Base-by-base conservation (phyloP, 371 early-diverging fungal species). In the Mortierella sp. region DNA sequence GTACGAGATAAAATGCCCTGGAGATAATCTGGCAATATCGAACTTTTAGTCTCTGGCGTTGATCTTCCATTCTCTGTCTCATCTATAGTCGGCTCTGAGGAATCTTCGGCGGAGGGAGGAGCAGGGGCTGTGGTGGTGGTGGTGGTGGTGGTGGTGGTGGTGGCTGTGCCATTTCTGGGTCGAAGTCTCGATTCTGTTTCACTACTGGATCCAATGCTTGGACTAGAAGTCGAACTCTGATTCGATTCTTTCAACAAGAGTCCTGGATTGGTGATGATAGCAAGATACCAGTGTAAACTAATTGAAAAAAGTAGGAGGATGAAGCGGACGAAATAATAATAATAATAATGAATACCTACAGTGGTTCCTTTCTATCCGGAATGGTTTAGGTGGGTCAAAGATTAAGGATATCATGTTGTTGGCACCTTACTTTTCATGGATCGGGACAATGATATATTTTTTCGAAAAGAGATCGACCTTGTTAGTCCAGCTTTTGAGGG, bases 281-380 rank as follows among this genome's bases (percentile, higher is more conserved):
- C 88, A 1, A 90, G 80, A 68, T 88, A 91, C 93, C 93, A 92
- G 62, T 92, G 93, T 45, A 85, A 63, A 47, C 84, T 83, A 74
- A 23, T 14, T 19, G 18, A 12, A 7, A 23, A n/a, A 47, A n/a
- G n/a, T n/a, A n/a, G n/a, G n/a, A n/a, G n/a, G n/a, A 28, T 28
- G 23, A 15, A 7, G 16, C 16, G 16, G 51, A 21, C 12, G 7
- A 30, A 11, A 15, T 57, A 18, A 12, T n/a, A n/a, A n/a, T n/a
- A n/a, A n/a, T n/a, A n/a, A n/a, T n/a, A n/a, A n/a, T n/a, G n/a
- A n/a, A n/a, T n/a, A n/a, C n/a, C n/a, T n/a, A n/a, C 15, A 30
- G 30, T 53, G 53, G 18, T 4, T 19, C 11, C 7, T 1, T 19
- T 43, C 0, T 23, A 3, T 30, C 56, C 19, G 52, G 47, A 59